Evolutionary conservation across 495 filamentous ascomycete species (phyloP).

Genomic region (Hypoxylon cercidicola): DNA sequence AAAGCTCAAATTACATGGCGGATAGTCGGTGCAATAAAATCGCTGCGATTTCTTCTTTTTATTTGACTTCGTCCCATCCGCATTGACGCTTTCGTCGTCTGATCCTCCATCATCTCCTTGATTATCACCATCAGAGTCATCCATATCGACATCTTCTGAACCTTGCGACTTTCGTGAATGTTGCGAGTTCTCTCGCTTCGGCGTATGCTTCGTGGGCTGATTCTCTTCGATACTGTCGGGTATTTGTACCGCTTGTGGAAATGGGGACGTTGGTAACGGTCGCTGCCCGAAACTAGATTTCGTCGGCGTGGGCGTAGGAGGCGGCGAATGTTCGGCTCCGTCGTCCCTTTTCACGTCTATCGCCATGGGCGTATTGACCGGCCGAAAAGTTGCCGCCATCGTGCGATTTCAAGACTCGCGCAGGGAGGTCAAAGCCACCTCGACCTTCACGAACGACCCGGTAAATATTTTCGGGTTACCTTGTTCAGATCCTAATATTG

Average conservation of each 20-base stretch:
- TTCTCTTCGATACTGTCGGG: conserved; percentile 55
- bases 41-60: conserved; percentile 98
- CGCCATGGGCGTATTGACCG: conserved; percentile 78
- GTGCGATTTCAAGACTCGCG: conserved; percentile 10
- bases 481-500: neutral
- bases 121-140: conserved; percentile 72
- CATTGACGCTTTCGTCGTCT: conserved; percentile 78
- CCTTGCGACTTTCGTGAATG: conserved; percentile 70
- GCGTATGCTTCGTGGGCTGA: conserved; percentile 39
- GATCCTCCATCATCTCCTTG: conserved; percentile 70
- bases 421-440: neutral
- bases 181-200: conserved; percentile 68
- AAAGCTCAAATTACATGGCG: conserved; percentile 93
- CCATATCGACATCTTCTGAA: conserved; percentile 81
- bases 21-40: conserved; percentile 98
- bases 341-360: conserved; percentile 54
- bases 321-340: conserved; percentile 69
- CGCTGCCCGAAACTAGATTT: conserved; percentile 69
- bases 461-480: neutral
- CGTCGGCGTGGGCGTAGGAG: conserved; percentile 74
- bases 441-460: conserved; percentile 6
- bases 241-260: conserved; percentile 62
- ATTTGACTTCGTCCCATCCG: conserved; percentile 69
- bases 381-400: conserved; percentile 71
- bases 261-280: conserved; percentile 68